Evolutionary conservation across 106 monocot species (phyloP), one percentile per base, ranked within the genome.

Genomic region (Alisma plantagoaquatica): DNA sequence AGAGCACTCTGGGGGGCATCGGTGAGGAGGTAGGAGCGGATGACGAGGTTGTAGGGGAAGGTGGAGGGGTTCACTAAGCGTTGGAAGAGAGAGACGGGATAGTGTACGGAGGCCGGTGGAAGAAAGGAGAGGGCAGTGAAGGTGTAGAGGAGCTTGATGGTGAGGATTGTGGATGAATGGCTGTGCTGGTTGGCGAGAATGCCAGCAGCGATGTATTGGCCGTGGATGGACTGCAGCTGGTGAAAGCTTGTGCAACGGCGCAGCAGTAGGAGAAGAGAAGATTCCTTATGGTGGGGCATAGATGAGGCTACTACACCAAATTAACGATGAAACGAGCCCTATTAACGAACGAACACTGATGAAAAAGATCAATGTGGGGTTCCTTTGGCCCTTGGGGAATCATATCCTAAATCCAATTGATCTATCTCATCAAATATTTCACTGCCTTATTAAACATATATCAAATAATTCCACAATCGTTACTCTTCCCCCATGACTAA

Each of bases 31-130:
- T 48, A 54, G 33, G 38, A 10, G 0, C 72, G 45, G 59, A 76
- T 76, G 25, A 76, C 49, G 56, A 69, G 33, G 65, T 81, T 81
- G 69, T 61, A 42, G 51, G 60, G 23, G 64, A 73, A 68, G 42
- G 76, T 61, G 69, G 75, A 46, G 55, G 56, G 43, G 44, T 7
- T 6, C 43, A 60, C 64, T 51, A 68, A 32, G 43, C 16, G 58
- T 59, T 15, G 52, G 70, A 61, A 69, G 57, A 62, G 62, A 41
- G 62, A 67, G 41, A 69, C 55, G 23, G 60, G 46, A 29, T 59
- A 70, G 48, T 43, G 19, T 27, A 53, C 1, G 60, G 63, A 64
- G 33, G 43, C 33, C 35, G 47, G 57, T 18, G 59, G 30, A 59
- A 51, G 55, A 49, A 46, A 23, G 33, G 29, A 15, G 51, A 59